Evolutionary conservation across 306 rosid species (phyloP).

Genomic region (Dicorynia guianensis): DNA sequence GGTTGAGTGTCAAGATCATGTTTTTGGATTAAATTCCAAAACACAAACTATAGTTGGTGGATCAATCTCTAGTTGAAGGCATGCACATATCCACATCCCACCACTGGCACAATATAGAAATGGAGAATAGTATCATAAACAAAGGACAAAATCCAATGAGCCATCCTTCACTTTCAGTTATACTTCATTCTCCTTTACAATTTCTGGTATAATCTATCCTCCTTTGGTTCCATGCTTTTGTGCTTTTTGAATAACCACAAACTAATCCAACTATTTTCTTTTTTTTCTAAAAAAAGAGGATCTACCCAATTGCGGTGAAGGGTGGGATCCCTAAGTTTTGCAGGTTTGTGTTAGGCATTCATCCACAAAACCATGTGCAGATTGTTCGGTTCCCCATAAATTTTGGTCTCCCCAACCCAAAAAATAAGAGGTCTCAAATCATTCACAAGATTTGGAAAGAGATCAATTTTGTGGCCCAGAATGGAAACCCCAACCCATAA

Average conservation of each 20-base stretch:
- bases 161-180: background rate
- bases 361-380: slow-evolving; percentile 32
- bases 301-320: too few relatives aligned
- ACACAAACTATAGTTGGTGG: background rate
- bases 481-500: slow-evolving; percentile 22
- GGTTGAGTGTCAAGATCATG: slow-evolving; percentile 18
- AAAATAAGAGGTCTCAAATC: slow-evolving; percentile 45
- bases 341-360: background rate
- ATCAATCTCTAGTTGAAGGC: background rate
- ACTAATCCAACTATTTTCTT: too few relatives aligned
- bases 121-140: background rate
- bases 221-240: background rate
- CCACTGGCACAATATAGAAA: background rate
- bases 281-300: too few relatives aligned
- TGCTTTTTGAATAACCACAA: background rate
- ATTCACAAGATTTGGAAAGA: background rate
- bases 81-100: background rate
- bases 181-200: background rate
- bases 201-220: background rate
- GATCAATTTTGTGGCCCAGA: slow-evolving; percentile 17
- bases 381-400: slow-evolving; percentile 30
- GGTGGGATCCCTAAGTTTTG: background rate
- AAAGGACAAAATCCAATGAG: background rate
- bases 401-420: slow-evolving; percentile 4
- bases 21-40: background rate